Evolutionary conservation across 805 yeast species (phyloP), one percentile per base, ranked within the genome.

Genomic region (Yueomyces sp.): DNA sequence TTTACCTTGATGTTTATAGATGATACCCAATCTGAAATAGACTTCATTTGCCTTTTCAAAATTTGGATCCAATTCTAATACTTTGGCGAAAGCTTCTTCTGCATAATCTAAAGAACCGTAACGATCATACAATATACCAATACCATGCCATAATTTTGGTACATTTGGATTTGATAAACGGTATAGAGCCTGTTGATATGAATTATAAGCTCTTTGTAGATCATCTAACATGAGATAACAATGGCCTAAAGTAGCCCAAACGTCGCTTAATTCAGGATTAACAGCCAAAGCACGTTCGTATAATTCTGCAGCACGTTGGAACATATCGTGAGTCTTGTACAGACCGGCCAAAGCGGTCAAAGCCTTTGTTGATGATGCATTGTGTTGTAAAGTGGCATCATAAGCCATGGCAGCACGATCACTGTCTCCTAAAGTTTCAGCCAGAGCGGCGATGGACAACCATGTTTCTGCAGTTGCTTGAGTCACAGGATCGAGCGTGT

Each of bases 111-210:
- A 67, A 4, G 95, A 84, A 29, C 97, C 98, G 62, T 92, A 92
- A 43, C 98, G 72, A 63, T 92, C 98, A 62, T 92, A 92, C 47
- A 92, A 71, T 46, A 92, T 92, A 34, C 98, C 98, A 51, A 92
- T 90, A 0, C 98, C 98, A 64, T 92, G 96, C 98, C 98, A 92
- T 52, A 92, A 74, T 60, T 87, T 87, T 45, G 97, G 97, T 44
- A 88, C 96, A 52, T 86, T 85, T 40, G 96, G 94, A 57, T 92
- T 90, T 49, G 84, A 85, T 58, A 88, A 67, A 60, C 86, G 92
- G 63, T 85, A 83, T 41, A 92, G 69, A 3, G 97, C 97, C 59
- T 94, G 88, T 67, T 92, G 98, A 66, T 92, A 92, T 3, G 97
- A 95, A 39, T 88, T 82, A 61, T 92, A 92, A 5, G 96, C 96